Conservation (phyloP, 2,329 filamentous ascomycete species). For the Penicillium decumbens region DNA sequence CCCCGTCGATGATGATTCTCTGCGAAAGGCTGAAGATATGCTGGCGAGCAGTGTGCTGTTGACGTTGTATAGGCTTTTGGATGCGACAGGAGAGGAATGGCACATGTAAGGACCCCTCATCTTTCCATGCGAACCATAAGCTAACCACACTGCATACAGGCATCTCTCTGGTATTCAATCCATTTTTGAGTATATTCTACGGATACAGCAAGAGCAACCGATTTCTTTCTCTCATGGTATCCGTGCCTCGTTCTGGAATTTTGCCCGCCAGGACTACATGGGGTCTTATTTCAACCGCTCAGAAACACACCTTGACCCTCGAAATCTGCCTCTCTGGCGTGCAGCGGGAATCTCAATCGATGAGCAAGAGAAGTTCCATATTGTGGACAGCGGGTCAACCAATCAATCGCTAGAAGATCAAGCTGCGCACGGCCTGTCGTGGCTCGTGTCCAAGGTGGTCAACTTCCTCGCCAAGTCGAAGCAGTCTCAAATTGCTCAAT, state of each 20-base stretch:
- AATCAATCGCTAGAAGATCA: conserved; percentile 55
- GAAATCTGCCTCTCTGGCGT: conserved; percentile 56
- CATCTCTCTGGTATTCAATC: conserved; percentile 59
- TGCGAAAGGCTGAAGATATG: conserved; percentile 53
- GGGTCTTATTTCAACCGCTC: conserved; percentile 58
- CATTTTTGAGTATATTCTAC: conserved; percentile 48
- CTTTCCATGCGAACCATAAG: neutral
- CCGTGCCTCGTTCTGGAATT: conserved; percentile 60
- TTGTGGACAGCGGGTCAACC: conserved; percentile 24
- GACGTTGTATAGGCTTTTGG: conserved; percentile 60
- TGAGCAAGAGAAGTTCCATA: conserved; percentile 44
- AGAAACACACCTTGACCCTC: conserved; percentile 54
- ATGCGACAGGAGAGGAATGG: conserved; percentile 58
- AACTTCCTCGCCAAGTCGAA: conserved; percentile 60
- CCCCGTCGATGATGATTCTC: conserved; percentile 18
- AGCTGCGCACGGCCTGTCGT: conserved; percentile 57
- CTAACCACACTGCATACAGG: conserved; percentile 26
- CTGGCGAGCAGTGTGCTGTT: conserved; percentile 58
- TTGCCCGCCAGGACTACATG: conserved; percentile 59
- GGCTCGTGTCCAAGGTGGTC: conserved; percentile 59
- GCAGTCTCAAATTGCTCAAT: conserved; percentile 41
- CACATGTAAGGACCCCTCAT: conserved; percentile 35
- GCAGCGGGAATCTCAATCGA: conserved; percentile 57
- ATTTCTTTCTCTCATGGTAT: conserved; percentile 47
- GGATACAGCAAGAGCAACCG: conserved; percentile 19